A percentile compares a stretch with the other conserved stretches of the same genome.
These are phyloP conservation scores for Candida insectalens DNA, from an alignment of 805 yeast genomes.

Conservation along the genomic window DNA sequence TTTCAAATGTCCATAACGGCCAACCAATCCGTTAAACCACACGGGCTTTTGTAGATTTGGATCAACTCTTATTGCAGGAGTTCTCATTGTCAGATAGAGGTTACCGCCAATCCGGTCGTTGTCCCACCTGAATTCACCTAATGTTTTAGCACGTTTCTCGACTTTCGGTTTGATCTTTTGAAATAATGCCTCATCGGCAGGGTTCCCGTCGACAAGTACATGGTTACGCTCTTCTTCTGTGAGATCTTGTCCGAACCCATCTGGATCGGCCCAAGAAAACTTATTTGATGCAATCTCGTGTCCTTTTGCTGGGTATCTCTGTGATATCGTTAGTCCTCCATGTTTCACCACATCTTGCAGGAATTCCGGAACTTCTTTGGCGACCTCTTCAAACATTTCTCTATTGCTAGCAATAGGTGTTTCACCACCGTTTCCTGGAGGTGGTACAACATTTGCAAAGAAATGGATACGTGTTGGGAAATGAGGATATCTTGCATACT, in stretches of 20 bases:
- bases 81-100: too few species aligned
- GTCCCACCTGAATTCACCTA: constrained; percentile 17
- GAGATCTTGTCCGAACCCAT: constrained; percentile 22
- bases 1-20: constrained; percentile 15
- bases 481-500: constrained; percentile 21
- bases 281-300: constrained; percentile 8
- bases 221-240: constrained; percentile 15
- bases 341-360: constrained; percentile 13
- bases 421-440: constrained; percentile 23
- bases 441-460: constrained; percentile 15
- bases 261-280: constrained; percentile 21
- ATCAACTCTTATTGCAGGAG: constrained; percentile 15
- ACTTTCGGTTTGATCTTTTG: constrained; percentile 17
- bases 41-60: constrained; percentile 10
- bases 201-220: too few species aligned
- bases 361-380: constrained; percentile 14
- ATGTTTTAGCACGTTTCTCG: constrained; percentile 13
- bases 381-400: constrained; percentile 18
- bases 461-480: constrained; percentile 20
- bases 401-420: constrained; percentile 27
- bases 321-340: constrained; percentile 19
- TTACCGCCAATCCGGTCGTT: constrained; percentile 20
- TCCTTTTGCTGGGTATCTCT: constrained; percentile 24
- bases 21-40: constrained; percentile 1
- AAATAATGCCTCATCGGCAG: too few species aligned